phyloP scores from a whole-genome alignment of 495 filamentous ascomycete genomes.

The Hapsidospora chrysogenum region DNA sequence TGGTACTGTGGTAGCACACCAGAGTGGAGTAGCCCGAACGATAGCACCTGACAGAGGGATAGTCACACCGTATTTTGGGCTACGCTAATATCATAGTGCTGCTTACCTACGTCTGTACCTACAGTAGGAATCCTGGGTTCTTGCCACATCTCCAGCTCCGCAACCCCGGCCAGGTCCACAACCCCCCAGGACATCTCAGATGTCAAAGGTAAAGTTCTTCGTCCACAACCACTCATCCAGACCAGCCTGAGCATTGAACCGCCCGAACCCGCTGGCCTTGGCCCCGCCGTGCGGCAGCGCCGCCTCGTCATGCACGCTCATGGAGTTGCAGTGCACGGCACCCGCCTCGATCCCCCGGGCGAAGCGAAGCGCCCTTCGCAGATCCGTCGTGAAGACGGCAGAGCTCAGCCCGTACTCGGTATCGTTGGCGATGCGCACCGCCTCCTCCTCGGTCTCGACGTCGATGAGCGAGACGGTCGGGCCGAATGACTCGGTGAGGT shows the following conservation, averaged over 20 bases:
- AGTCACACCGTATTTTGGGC: no score
- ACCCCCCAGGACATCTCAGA: no score
- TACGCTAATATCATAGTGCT: no score
- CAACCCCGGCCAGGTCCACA: no score
- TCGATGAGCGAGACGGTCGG: constrained; percentile 49
- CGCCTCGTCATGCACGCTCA: constrained; percentile 74
- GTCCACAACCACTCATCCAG: constrained; percentile 64
- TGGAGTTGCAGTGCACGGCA: constrained; percentile 75
- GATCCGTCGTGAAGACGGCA: constrained; percentile 74
- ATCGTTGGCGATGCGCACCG: constrained; percentile 60
- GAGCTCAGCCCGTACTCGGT: constrained; percentile 69
- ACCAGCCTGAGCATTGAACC: constrained; percentile 32
- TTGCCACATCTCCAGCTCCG: no score
- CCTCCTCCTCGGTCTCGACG: constrained; percentile 47
- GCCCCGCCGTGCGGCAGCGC: constrained; percentile 68
- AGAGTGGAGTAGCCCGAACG: no score
- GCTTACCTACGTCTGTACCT: no score
- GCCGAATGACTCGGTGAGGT: constrained; percentile 67
- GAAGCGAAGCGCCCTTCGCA: constrained; percentile 57
- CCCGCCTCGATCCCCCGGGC: constrained; percentile 65
- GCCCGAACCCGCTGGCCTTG: constrained; percentile 71
- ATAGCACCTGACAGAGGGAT: no score
- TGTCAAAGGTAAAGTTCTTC: constrained; percentile 66
- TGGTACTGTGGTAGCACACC: no score
- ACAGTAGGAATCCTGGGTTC: no score